These are phyloP conservation scores for Laguncularia racemosa DNA, from an alignment of 345 rosid species.

Conservation along the genomic window DNA sequence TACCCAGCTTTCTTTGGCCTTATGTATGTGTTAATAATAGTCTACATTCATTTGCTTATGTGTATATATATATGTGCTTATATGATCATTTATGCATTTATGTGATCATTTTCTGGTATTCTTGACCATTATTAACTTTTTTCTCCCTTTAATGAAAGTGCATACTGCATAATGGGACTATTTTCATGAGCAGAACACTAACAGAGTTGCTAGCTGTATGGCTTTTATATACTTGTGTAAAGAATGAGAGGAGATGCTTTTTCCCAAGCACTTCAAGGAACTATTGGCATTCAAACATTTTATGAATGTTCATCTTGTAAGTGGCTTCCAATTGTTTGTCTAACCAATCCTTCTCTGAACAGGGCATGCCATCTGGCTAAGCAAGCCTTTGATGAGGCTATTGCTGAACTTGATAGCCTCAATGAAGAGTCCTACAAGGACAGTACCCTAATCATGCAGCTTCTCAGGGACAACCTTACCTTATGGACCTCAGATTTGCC, in stretches of 20 bases:
- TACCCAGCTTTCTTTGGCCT: not conserved
- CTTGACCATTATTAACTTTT: too few relatives aligned
- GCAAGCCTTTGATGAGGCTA: conserved; percentile 85
- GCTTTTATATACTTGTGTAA: too few relatives aligned
- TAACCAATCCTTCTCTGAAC: conserved; percentile 7
- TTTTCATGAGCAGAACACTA: too few relatives aligned
- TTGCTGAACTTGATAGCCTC: conserved; percentile 80
- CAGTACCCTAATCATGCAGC: conserved; percentile 86
- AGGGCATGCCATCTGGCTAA: conserved; percentile 87
- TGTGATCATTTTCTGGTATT: too few relatives aligned
- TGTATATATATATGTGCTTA: not conserved
- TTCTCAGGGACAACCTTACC: conserved; percentile 83
- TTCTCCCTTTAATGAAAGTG: too few relatives aligned
- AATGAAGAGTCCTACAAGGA: conserved; percentile 86
- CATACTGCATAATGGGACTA: too few relatives aligned
- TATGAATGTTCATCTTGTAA: not conserved
- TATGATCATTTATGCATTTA: too few relatives aligned
- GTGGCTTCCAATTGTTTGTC: not conserved
- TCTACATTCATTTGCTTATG: too few relatives aligned
- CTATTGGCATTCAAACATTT: not conserved
- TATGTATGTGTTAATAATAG: not conserved
- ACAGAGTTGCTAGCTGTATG: too few relatives aligned
- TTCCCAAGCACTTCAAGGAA: not conserved
- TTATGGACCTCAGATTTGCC: conserved; percentile 81
- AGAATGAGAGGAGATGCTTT: not conserved